A percentile compares a stretch with the other conserved stretches of the same genome.
phyloP scores from a whole-genome alignment of 208 protist genomes.

The Leishmania gerbilli region DNA sequence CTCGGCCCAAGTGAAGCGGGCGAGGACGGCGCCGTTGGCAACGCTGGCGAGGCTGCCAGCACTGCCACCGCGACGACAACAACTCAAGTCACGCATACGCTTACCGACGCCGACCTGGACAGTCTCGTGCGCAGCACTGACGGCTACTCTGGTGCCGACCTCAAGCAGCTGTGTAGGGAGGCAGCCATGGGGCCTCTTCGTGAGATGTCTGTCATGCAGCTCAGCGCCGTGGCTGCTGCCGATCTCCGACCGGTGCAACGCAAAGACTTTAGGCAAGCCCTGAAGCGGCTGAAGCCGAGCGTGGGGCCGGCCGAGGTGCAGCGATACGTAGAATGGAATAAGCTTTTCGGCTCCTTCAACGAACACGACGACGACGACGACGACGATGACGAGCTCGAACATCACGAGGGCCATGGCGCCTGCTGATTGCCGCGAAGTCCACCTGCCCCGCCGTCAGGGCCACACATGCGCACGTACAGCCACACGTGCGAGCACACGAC shows the following conservation, averaged over 20 bases:
- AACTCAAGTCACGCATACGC: conserved; percentile 24
- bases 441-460: not conserved
- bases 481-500: not conserved
- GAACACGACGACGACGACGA: conserved; percentile 36
- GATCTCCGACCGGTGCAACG: conserved; percentile 69
- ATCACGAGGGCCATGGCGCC: not conserved
- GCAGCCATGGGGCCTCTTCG: conserved; percentile 80
- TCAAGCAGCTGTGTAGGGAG: conserved; percentile 79
- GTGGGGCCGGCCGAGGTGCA: conserved; percentile 69
- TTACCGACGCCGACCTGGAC: conserved; percentile 40
- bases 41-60: conserved; percentile 1
- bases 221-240: conserved; percentile 46
- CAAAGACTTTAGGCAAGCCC: conserved; percentile 76
- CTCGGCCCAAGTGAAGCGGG: conserved; percentile 26
- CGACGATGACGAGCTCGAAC: conserved; percentile 3
- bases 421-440: not conserved
- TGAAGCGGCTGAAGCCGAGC: conserved; percentile 79
- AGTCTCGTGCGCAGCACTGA: conserved; percentile 54
- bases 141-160: conserved; percentile 81
- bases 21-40: not conserved
- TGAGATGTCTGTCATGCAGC: conserved; percentile 49
- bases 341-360: conserved; percentile 77
- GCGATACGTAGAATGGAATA: conserved; percentile 86
- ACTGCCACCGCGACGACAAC: not conserved
- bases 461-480: not conserved